A percentile compares a stretch with the other conserved stretches of the same genome.
These are phyloP conservation scores for Isoetes engelmannii DNA, from an alignment of 83 land plant genomes.

Conservation along the genomic window DNA sequence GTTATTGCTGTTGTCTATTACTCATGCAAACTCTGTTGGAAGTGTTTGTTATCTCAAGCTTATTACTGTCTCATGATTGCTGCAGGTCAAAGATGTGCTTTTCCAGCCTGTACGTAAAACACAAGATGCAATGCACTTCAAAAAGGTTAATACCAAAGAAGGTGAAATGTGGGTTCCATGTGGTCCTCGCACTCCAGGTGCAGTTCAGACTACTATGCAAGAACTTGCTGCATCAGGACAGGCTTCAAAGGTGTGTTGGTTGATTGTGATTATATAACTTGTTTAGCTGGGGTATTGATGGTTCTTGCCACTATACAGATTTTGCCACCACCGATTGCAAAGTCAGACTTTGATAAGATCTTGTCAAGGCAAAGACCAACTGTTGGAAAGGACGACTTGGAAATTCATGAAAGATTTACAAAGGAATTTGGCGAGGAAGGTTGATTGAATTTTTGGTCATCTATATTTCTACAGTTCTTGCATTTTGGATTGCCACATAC, in stretches of 20 bases:
- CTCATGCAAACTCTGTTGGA: no score
- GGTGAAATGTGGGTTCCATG: conserved; percentile 88
- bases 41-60: no score
- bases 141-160: conserved; percentile 37
- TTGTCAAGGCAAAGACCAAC: conserved; percentile 94
- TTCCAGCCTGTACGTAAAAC: conserved; percentile 98
- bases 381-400: conserved; percentile 83
- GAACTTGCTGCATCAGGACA: conserved; percentile 84
- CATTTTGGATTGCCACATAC: no score
- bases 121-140: conserved; percentile 96
- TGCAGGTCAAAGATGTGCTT: conserved; percentile 90
- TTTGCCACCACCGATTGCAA: conserved; percentile 81
- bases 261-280: neutral
- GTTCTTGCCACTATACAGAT: conserved; percentile 42
- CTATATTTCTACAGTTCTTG: no score
- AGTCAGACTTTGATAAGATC: conserved; percentile 85
- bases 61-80: neutral
- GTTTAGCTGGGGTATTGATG: neutral
- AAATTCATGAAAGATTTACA: conserved; percentile 88
- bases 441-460: conserved; percentile 15
- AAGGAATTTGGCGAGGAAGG: conserved; percentile 99
- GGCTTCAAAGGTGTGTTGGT: conserved; percentile 58
- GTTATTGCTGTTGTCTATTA: neutral
- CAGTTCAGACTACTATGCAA: conserved; percentile 84
- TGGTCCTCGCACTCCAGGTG: conserved; percentile 83